Evolutionary conservation across 148 eudicot species (phyloP).

Genomic region (Cornus suecica): DNA sequence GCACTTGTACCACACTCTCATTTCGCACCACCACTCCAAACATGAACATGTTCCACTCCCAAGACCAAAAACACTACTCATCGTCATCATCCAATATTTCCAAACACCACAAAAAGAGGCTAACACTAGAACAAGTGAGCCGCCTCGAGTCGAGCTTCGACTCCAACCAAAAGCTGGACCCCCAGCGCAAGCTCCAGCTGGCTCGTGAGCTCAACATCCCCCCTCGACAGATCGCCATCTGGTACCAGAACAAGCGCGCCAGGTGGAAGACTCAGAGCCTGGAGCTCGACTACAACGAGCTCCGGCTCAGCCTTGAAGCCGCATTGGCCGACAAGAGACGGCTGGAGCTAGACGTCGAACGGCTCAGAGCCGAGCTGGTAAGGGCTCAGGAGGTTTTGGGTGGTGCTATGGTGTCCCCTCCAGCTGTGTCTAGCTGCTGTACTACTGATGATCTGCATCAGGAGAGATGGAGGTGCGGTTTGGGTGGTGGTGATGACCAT

Average conservation of each 20-base stretch:
- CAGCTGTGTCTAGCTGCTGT: slow-evolving; percentile 12
- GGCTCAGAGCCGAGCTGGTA: slow-evolving; percentile 32
- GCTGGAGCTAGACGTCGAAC: slow-evolving; percentile 40
- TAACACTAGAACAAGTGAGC: slow-evolving; percentile 42
- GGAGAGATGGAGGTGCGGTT: slow-evolving; percentile 27
- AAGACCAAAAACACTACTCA: slow-evolving; percentile 18
- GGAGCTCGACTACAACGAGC: slow-evolving; percentile 35
- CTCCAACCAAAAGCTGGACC: slow-evolving; percentile 42
- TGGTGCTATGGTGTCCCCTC: not conserved
- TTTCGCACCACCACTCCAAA: not conserved
- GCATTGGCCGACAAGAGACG: slow-evolving; percentile 34
- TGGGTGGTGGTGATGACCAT: slow-evolving; percentile 20
- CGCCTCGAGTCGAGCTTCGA: slow-evolving; percentile 43
- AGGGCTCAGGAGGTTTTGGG: slow-evolving; percentile 14
- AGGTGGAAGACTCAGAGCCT: slow-evolving; percentile 46
- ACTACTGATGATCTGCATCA: too few relatives aligned
- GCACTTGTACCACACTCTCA: not conserved
- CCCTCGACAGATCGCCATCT: slow-evolving; percentile 44
- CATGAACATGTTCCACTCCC: slow-evolving; percentile 27
- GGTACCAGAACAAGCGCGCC: slow-evolving; percentile 64
- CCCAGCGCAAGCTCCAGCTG: slow-evolving; percentile 39
- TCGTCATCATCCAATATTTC: too few relatives aligned
- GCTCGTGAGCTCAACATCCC: slow-evolving; percentile 40
- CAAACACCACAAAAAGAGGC: slow-evolving; percentile 36
- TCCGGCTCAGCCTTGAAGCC: slow-evolving; percentile 30